Base-by-base conservation (phyloP, 345 rosid genomes). In the Stellera chamaejasme region DNA sequence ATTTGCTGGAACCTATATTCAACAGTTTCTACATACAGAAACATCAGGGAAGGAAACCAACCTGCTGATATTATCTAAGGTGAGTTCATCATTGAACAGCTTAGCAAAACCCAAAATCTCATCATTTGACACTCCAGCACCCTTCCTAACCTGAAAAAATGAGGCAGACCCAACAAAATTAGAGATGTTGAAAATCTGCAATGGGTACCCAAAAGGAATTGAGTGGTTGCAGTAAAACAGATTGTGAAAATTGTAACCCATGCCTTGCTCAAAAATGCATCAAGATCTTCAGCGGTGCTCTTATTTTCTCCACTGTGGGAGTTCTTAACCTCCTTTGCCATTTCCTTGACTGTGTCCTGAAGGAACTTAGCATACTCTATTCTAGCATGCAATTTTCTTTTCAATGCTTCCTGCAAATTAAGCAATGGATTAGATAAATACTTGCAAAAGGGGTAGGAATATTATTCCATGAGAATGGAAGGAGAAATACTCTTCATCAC, bases 301-400 rank as follows among this genome's bases (percentile, higher is more conserved):
- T 74, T 79, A 9, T 58, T 44, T 56, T 89, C 97, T 51, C 95
- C 97, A 69, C 81, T 80, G 65, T 82, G 75, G 4, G 95, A 78
- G 64, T 82, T 85, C 60, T 86, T 84, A 64, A 85, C 83, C 75
- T 89, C 97, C 62, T 80, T 89, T 36, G 97, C 95, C 97, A 89
- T 89, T 82, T 85, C 95, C 73, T 72, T 83, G 53, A 80, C 97
- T 1, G 95, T 89, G 43, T 89, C 95, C 69, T 84, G 88, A 50
- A 84, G 84, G 77, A 84, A 84, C 72, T 79, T 84, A 58, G 92
- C 92, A 23, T 84, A 84, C 62, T 82, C 92, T 55, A 84, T 84
- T 59, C 88, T 77, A 25, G 88, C 88, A 52, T 68, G 66, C 58
- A 84, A 59, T 68, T 67, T 82, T 60, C 91, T 80, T 65, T 84